phyloP scores from a whole-genome alignment of 2,329 filamentous ascomycete genomes.

The Monilinia polystroma region DNA sequence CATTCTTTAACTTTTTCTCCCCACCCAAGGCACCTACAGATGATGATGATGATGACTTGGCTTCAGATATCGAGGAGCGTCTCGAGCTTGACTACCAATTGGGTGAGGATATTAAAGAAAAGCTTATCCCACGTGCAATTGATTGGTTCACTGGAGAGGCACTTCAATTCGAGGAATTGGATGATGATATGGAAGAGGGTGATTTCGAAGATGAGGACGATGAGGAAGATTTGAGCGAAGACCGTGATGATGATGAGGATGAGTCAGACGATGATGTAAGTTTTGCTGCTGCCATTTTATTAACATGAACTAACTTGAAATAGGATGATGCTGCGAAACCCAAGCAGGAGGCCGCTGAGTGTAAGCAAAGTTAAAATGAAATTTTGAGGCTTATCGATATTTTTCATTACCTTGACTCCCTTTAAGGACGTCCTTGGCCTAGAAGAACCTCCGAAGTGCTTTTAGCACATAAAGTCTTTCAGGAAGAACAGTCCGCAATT shows the following conservation, averaged over 20 bases:
- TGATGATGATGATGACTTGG: slow-evolving; percentile 67
- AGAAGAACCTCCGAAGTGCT: slow-evolving; percentile 22
- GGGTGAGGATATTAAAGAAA: slow-evolving; percentile 99
- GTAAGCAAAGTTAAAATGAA: slow-evolving; percentile 80
- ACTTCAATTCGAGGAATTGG: slow-evolving; percentile 90
- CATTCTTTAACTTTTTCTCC: slow-evolving; percentile 92
- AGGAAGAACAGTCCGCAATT: slow-evolving; percentile 26
- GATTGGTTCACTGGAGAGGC: slow-evolving; percentile 99
- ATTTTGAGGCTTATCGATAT: slow-evolving; percentile 12
- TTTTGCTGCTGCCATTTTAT: slow-evolving; percentile 17
- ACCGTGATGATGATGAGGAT: slow-evolving; percentile 73
- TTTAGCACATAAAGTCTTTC: slow-evolving; percentile 19
- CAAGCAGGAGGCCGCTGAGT: slow-evolving; percentile 91
- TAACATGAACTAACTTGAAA: slow-evolving; percentile 32
- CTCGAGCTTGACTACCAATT: slow-evolving; percentile 98
- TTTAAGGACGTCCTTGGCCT: slow-evolving; percentile 14
- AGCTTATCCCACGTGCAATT: slow-evolving; percentile 95
- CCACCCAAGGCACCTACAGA: slow-evolving; percentile 83
- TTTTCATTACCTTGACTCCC: slow-evolving; percentile 9
- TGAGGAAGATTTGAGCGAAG: slow-evolving; percentile 83
- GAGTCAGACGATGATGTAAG: slow-evolving; percentile 76
- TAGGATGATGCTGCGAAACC: slow-evolving; percentile 86
- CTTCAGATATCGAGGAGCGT: slow-evolving; percentile 92
- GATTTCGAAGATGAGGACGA: slow-evolving; percentile 84
- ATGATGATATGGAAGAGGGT: slow-evolving; percentile 77